These are phyloP conservation scores for Fusarium fracticaudum DNA, from an alignment of 2,329 filamentous ascomycete species.

Conservation along the genomic window DNA sequence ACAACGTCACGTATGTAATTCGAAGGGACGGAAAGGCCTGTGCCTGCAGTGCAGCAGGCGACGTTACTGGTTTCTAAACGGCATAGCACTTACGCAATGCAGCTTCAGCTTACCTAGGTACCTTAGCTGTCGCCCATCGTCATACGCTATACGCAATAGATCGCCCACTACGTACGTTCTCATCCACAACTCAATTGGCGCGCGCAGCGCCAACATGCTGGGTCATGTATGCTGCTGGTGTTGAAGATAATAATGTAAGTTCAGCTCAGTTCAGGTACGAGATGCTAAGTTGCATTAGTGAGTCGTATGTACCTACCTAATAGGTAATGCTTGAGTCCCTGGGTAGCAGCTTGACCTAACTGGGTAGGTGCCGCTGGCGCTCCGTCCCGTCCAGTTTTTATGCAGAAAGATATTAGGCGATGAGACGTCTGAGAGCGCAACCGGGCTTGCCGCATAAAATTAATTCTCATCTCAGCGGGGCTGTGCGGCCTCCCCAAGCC, in stretches of 20 bases:
- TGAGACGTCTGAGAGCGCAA: constrained; percentile 27
- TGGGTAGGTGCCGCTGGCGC: constrained; percentile 40
- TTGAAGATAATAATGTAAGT: constrained; percentile 25
- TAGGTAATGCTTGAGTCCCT: neutral
- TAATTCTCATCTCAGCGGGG: constrained; percentile 21
- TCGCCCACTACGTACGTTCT: constrained; percentile 21
- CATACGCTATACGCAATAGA: constrained; percentile 33
- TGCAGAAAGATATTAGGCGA: constrained; percentile 17
- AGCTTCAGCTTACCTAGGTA: neutral
- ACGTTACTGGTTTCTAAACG: constrained; percentile 2
- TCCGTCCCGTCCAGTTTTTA: constrained; percentile 33
- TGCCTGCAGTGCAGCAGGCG: neutral
- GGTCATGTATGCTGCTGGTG: constrained; percentile 9
- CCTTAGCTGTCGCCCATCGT: constrained; percentile 16
- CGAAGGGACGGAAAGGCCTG: neutral
- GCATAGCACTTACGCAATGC: constrained; percentile 36
- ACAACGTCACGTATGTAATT: neutral
- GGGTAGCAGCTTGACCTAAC: neutral
- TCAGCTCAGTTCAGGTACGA: constrained; percentile 29
- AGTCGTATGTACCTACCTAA: neutral
- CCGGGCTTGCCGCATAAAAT: constrained; percentile 45
- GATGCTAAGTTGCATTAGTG: constrained; percentile 15
- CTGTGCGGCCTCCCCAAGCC: constrained; percentile 13
- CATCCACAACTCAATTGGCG: constrained; percentile 33
- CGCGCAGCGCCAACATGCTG: constrained; percentile 14